Evolutionary conservation across 2,329 filamentous ascomycete genomes (phyloP).

Genomic region (Coniochaeta pulveracea): DNA sequence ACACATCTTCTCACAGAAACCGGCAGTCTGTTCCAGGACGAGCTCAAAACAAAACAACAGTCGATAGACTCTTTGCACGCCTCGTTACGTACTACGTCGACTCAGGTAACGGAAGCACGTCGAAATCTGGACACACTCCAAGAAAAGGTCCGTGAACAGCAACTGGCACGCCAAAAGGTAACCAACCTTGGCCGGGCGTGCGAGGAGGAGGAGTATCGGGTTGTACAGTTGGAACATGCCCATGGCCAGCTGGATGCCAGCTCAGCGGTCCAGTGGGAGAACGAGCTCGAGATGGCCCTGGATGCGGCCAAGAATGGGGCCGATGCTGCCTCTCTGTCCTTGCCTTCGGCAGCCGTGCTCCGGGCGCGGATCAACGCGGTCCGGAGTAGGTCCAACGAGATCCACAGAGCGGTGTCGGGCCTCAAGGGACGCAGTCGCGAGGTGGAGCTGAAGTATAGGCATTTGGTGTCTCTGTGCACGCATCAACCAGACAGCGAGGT

Average conservation of each 20-base stretch:
- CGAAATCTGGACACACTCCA: conserved; percentile 62
- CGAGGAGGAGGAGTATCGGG: conserved; percentile 52
- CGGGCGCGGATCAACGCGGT: conserved; percentile 62
- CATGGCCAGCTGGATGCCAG: conserved; percentile 32
- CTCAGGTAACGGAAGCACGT: conserved; percentile 66
- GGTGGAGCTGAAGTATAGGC: conserved; percentile 76
- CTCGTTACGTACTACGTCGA: conserved; percentile 69
- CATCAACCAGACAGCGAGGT: conserved; percentile 67
- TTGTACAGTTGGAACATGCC: conserved; percentile 34
- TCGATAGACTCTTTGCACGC: conserved; percentile 73
- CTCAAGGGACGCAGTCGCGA: conserved; percentile 74
- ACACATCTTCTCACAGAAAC: conserved; percentile 72
- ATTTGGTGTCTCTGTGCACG: conserved; percentile 80
- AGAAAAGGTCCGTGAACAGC: conserved; percentile 49
- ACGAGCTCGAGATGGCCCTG: conserved; percentile 37
- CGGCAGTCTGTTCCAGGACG: conserved; percentile 65
- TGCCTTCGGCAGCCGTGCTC: conserved; percentile 52
- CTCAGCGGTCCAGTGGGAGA: conserved; percentile 39
- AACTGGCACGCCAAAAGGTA: conserved; percentile 60
- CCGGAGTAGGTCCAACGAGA: conserved; percentile 52
- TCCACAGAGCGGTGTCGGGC: conserved; percentile 55
- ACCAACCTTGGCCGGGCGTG: conserved; percentile 66
- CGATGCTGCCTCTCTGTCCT: conserved; percentile 11
- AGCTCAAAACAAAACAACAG: conserved; percentile 74
- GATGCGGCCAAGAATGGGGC: conserved; percentile 25